phyloP scores from a whole-genome alignment of 108 stramenopile genomes.

The Chaetoceros muelleri region DNA sequence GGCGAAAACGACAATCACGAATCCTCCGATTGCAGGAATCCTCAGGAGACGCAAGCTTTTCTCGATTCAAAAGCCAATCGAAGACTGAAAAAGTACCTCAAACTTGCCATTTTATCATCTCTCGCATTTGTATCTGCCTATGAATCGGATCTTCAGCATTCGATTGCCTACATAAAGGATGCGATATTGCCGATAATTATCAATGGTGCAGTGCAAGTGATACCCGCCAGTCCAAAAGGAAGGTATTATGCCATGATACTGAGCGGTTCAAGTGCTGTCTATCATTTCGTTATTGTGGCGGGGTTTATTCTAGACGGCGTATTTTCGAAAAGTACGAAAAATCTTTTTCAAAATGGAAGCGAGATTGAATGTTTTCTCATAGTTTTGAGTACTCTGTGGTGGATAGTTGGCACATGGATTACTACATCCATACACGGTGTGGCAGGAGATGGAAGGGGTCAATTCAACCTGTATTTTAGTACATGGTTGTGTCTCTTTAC shows the following conservation, averaged over 20 bases:
- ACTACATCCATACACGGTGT: conserved; percentile 48
- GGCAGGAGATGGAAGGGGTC: conserved; percentile 62
- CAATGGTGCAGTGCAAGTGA: not conserved
- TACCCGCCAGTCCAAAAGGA: not conserved
- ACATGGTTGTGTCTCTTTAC: conserved; percentile 46
- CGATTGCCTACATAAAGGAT: not conserved
- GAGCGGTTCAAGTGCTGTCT: not conserved
- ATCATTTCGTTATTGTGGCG: not conserved
- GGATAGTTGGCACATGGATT: conserved; percentile 49
- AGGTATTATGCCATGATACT: not conserved
- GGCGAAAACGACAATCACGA: no score
- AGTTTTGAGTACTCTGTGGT: conserved; percentile 23
- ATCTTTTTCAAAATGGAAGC: conserved; percentile 36
- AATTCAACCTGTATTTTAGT: conserved; percentile 59
- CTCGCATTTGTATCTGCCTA: not conserved
- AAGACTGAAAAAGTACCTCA: not conserved
- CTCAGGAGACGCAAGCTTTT: no score
- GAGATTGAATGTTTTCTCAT: conserved; percentile 12
- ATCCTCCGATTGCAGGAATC: no score
- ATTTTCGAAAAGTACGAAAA: conserved; percentile 28
- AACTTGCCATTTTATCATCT: not conserved
- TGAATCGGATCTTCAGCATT: not conserved
- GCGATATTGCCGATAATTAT: not conserved
- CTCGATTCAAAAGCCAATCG: no score
- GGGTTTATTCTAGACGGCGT: not conserved